Evolutionary conservation across 2,329 filamentous ascomycete genomes (phyloP).

Genomic region (Colletotrichum trifolii): DNA sequence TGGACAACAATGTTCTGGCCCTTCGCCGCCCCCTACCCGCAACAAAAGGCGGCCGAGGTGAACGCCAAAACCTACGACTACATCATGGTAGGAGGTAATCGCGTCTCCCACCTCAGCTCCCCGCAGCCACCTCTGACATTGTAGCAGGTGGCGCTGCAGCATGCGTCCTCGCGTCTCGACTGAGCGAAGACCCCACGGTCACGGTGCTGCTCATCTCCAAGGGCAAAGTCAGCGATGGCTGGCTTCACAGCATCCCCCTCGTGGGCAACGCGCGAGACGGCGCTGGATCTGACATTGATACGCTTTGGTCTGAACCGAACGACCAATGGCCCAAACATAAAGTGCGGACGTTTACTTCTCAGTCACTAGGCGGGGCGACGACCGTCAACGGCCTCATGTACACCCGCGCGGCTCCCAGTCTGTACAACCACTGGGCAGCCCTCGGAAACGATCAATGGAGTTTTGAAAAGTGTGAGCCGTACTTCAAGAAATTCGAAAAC

Average conservation of each 20-base stretch:
- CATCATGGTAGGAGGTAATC: slow-evolving; percentile 55
- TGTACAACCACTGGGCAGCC: slow-evolving; percentile 45
- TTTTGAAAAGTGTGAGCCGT: slow-evolving; percentile 47
- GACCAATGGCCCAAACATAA: slow-evolving; percentile 35
- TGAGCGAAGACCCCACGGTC: slow-evolving; percentile 51
- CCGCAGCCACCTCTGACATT: not conserved
- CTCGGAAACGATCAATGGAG: slow-evolving; percentile 47
- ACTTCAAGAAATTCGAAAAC: slow-evolving; percentile 45
- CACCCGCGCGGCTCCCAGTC: slow-evolving; percentile 44
- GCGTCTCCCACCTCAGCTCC: not conserved
- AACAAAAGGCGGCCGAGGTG: slow-evolving; percentile 38
- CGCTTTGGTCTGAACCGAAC: slow-evolving; percentile 44
- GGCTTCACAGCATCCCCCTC: slow-evolving; percentile 45
- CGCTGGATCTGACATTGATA: slow-evolving; percentile 40
- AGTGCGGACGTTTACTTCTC: slow-evolving; percentile 40
- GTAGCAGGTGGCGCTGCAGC: slow-evolving; percentile 57
- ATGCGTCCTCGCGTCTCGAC: slow-evolving; percentile 57
- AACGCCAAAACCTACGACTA: slow-evolving; percentile 53
- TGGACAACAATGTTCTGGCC: slow-evolving; percentile 40
- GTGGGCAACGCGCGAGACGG: slow-evolving; percentile 41
- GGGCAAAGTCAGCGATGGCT: slow-evolving; percentile 44
- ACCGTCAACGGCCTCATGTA: slow-evolving; percentile 47
- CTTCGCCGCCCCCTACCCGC: slow-evolving; percentile 41
- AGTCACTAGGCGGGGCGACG: slow-evolving; percentile 46
- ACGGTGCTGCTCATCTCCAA: slow-evolving; percentile 53